Conservation (phyloP, 1,284 basidiomycete genomes). For the Calocybe gambosa region DNA sequence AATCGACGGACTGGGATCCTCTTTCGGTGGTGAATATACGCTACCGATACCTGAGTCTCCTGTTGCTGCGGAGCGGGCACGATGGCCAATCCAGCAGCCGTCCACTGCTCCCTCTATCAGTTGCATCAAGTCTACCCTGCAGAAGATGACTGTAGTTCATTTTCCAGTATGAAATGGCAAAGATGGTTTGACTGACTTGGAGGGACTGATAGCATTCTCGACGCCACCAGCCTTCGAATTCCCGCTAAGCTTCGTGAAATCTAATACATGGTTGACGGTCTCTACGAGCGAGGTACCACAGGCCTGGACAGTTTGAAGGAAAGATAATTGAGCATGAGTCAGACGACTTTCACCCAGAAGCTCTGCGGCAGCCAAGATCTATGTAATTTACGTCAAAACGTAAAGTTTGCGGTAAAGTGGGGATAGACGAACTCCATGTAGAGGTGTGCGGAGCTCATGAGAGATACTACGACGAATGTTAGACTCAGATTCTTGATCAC, state of each 20-base stretch:
- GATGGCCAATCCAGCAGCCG: constrained; percentile 91
- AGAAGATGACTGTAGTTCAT: constrained; percentile 1
- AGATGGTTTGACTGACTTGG: constrained; percentile 39
- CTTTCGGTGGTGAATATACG: constrained; percentile 80
- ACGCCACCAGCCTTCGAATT: constrained; percentile 71
- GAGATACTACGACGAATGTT: constrained; percentile 61
- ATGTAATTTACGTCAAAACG: constrained; percentile 10
- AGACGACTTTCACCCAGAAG: constrained; percentile 79
- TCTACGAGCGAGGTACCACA: constrained; percentile 81
- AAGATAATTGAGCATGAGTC: constrained; percentile 79
- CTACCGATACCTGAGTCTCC: constrained; percentile 81
- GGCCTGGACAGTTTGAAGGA: constrained; percentile 85
- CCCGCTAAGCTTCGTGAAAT: constrained; percentile 95
- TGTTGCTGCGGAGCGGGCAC: constrained; percentile 66
- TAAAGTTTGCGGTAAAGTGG: not conserved
- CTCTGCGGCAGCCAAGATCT: constrained; percentile 89
- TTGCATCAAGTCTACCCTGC: constrained; percentile 79
- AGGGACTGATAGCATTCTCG: constrained; percentile 67
- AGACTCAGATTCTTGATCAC: not conserved
- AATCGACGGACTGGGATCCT: constrained; percentile 36
- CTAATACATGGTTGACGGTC: constrained; percentile 93
- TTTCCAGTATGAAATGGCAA: constrained; percentile 6
- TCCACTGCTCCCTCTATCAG: constrained; percentile 95
- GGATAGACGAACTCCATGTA: constrained; percentile 62
- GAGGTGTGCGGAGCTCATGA: constrained; percentile 86